These are phyloP conservation scores for Talaromyces islandicus DNA, from an alignment of 2,329 filamentous ascomycete species.

Conservation along the genomic window DNA sequence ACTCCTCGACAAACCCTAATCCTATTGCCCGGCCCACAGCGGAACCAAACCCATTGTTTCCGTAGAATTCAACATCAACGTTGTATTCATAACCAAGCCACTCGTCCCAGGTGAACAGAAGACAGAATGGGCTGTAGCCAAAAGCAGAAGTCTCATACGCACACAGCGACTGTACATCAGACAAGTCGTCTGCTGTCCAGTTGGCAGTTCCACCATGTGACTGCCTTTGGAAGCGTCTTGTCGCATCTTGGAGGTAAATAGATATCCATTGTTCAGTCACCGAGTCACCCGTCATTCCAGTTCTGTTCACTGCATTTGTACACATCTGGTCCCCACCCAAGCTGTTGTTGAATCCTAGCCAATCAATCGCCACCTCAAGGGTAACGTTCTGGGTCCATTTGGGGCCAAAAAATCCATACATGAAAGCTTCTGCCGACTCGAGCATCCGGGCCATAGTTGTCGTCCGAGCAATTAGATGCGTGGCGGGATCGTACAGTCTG, in stretches of 20 bases:
- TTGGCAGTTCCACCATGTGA: conserved; percentile 46
- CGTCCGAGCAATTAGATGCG: conserved; percentile 67
- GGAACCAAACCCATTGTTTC: conserved; percentile 56
- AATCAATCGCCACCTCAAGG: conserved; percentile 66
- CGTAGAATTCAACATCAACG: conserved; percentile 61
- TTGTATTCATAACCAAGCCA: conserved; percentile 69
- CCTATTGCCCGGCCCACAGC: conserved; percentile 66
- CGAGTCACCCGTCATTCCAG: conserved; percentile 55
- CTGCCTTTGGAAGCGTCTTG: conserved; percentile 29
- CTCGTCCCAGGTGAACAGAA: conserved; percentile 68
- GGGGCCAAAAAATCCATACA: conserved; percentile 72
- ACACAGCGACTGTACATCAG: conserved; percentile 65
- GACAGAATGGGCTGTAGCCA: conserved; percentile 68
- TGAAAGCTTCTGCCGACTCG: conserved; percentile 70
- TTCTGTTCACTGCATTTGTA: conserved; percentile 53
- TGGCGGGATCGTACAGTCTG: conserved; percentile 63
- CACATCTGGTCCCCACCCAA: conserved; percentile 63
- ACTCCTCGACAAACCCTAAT: conserved; percentile 66
- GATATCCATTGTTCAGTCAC: neutral
- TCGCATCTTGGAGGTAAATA: neutral
- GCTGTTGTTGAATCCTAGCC: conserved; percentile 60
- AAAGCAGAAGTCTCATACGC: conserved; percentile 74
- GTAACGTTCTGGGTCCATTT: conserved; percentile 68
- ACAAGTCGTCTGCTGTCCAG: conserved; percentile 60
- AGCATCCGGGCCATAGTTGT: conserved; percentile 74